Evolutionary conservation across 2,329 filamentous ascomycete species (phyloP).

Genomic region (Beauveria brongniartii): DNA sequence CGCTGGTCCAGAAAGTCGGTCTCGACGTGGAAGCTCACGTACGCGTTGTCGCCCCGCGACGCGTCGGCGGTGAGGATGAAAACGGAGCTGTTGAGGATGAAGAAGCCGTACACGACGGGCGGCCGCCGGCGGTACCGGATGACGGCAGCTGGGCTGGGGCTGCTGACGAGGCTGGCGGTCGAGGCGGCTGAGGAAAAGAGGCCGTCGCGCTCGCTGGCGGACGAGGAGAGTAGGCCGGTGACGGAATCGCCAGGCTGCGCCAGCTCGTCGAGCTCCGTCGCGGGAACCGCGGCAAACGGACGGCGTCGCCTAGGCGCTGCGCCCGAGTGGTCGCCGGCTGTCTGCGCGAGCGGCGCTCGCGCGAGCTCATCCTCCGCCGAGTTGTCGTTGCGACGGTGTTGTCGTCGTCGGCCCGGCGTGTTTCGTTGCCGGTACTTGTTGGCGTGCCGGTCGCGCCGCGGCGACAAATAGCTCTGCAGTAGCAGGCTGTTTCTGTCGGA

Average conservation of each 20-base stretch:
- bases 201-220: background rate
- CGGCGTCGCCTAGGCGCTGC: background rate
- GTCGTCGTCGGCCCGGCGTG: background rate
- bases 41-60: conserved; percentile 25
- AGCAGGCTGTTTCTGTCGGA: background rate
- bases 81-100: conserved; percentile 31
- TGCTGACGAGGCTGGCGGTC: background rate
- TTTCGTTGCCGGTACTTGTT: background rate
- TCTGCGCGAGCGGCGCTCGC: background rate
- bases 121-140: conserved; percentile 22
- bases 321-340: no score
- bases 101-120: conserved; percentile 36
- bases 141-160: background rate
- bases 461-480: conserved; percentile 9
- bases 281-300: background rate
- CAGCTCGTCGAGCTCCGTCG: conserved; percentile 13
- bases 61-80: conserved; percentile 33
- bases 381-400: background rate
- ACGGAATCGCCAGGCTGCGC: background rate
- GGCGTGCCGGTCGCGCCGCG: background rate
- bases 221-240: background rate
- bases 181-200: conserved; percentile 9
- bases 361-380: background rate
- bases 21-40: conserved; percentile 36
- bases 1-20: conserved; percentile 29